Percentiles rank a stretch among this genome's conserved stretches.
phyloP scores from a whole-genome alignment of 1,284 basidiomycete genomes.

The Cutaneotrichosporon spelunceum region DNA sequence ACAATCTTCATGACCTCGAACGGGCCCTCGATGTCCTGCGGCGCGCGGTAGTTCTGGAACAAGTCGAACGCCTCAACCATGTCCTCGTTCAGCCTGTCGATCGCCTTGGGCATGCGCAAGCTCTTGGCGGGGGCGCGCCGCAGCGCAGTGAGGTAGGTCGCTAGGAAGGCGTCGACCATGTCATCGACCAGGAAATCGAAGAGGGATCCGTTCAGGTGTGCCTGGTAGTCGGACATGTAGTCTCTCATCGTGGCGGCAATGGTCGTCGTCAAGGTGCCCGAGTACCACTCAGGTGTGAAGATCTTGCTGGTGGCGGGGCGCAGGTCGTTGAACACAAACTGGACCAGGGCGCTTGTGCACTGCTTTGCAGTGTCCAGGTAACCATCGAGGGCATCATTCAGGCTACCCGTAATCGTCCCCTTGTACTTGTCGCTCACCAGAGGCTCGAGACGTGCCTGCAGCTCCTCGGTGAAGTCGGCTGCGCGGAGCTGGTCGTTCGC shows the following conservation, averaged over 20 bases:
- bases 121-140: slow-evolving; percentile 69
- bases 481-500: slow-evolving; percentile 98
- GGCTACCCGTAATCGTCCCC: slow-evolving; percentile 71
- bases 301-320: slow-evolving; percentile 82
- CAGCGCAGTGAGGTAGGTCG: slow-evolving; percentile 84
- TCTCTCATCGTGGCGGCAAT: slow-evolving; percentile 95
- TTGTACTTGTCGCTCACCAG: slow-evolving; percentile 92
- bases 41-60: slow-evolving; percentile 74
- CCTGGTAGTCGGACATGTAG: slow-evolving; percentile 88
- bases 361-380: slow-evolving; percentile 97
- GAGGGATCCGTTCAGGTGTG: slow-evolving; percentile 83
- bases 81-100: slow-evolving; percentile 77
- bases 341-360: slow-evolving; percentile 89
- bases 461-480: slow-evolving; percentile 86
- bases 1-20: slow-evolving; percentile 88
- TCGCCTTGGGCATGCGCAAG: slow-evolving; percentile 78
- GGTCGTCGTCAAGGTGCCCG: slow-evolving; percentile 59
- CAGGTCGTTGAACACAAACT: slow-evolving; percentile 92
- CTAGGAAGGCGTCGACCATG: slow-evolving; percentile 84
- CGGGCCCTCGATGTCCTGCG: slow-evolving; percentile 73
- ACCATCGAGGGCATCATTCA: slow-evolving; percentile 96
- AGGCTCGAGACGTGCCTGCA: slow-evolving; percentile 80
- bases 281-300: slow-evolving; percentile 79
- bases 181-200: slow-evolving; percentile 92
- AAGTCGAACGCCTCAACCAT: slow-evolving; percentile 72